phyloP scores from a whole-genome alignment of 106 monocot species.

The Dactylorhiza incarnata region DNA sequence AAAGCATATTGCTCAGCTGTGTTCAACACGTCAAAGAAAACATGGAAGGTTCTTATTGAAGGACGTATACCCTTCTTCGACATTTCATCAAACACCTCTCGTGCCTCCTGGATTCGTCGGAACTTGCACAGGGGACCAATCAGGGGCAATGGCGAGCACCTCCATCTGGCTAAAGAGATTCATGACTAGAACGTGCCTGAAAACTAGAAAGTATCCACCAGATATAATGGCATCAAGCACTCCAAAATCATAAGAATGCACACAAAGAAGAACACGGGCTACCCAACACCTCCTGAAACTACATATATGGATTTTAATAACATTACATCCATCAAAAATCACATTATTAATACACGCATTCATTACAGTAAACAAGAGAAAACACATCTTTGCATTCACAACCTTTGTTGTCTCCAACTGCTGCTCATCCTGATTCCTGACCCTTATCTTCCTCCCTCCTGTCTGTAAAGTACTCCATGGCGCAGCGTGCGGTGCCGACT shows the following conservation, averaged over 20 bases:
- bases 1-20: conserved; percentile 58
- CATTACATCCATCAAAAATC: background rate
- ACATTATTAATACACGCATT: background rate
- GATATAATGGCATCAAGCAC: too few species aligned
- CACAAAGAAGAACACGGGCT: too few species aligned
- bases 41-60: conserved; percentile 68
- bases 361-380: background rate
- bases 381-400: background rate
- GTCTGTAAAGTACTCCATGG: conserved; percentile 10
- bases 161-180: conserved; percentile 75
- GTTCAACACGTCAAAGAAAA: conserved; percentile 49
- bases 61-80: conserved; percentile 42
- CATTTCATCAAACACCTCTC: conserved; percentile 65
- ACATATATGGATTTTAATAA: background rate
- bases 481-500: conserved; percentile 1
- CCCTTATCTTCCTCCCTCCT: conserved; percentile 15
- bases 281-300: conserved; percentile 25
- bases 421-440: conserved; percentile 6
- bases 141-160: conserved; percentile 35
- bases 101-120: conserved; percentile 33
- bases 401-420: conserved; percentile 17
- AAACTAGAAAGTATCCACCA: too few species aligned
- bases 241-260: too few species aligned
- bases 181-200: too few species aligned
- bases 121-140: conserved; percentile 64